A percentile compares a stretch with the other conserved stretches of the same genome.
Conservation (phyloP, 306 rosid genomes). For the Cicer bijugum region DNA sequence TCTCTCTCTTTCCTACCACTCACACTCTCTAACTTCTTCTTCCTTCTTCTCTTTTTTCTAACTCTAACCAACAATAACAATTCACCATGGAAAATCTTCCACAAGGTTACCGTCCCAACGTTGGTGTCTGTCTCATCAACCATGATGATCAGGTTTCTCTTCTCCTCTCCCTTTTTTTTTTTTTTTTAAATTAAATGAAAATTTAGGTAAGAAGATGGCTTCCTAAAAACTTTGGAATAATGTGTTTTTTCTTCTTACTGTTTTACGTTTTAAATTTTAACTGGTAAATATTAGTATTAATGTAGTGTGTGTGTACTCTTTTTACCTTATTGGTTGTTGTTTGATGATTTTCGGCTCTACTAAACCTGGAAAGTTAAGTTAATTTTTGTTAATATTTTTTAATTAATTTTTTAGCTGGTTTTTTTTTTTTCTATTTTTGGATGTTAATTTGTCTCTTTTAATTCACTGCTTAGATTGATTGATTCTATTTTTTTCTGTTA, state of each 20-base stretch:
- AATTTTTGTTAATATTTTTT: neutral
- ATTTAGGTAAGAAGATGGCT: neutral
- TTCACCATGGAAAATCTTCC: constrained; percentile 81
- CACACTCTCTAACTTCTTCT: neutral
- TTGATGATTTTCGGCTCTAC: constrained; percentile 12
- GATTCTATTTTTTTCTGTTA: constrained; percentile 15
- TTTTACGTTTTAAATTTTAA: neutral
- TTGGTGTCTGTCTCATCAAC: constrained; percentile 95
- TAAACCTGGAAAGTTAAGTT: constrained; percentile 1
- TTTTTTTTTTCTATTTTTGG: neutral
- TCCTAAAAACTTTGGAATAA: neutral
- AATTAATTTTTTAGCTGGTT: neutral
- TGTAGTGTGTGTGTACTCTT: constrained; percentile 14
- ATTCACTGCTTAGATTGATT: constrained; percentile 2
- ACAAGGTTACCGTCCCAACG: constrained; percentile 95
- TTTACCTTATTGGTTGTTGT: neutral
- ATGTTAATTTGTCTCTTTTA: constrained; percentile 30
- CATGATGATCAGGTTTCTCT: constrained; percentile 68
- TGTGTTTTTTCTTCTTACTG: neutral
- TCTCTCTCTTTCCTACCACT: neutral
- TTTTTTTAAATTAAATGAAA: neutral
- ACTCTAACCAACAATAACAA: neutral
- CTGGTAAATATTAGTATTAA: neutral
- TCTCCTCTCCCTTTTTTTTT: neutral
- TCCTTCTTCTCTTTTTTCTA: neutral